phyloP scores from a whole-genome alignment of 2,329 filamentous ascomycete genomes.

The Ceratocystis huliohia region DNA sequence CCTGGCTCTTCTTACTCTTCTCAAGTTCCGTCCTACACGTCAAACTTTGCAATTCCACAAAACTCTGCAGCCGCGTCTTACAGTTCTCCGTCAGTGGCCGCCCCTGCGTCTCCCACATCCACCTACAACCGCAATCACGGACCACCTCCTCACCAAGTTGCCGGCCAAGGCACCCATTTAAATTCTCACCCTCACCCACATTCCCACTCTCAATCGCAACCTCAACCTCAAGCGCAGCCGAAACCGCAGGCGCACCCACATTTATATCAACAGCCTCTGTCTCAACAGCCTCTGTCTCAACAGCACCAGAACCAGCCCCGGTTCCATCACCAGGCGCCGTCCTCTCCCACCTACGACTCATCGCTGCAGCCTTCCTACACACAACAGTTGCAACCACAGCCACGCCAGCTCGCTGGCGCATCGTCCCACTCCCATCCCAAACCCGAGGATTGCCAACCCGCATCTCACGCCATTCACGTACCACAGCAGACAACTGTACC shows the following conservation, averaged over 20 bases:
- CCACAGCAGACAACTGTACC: background rate
- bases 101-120: slow-evolving; percentile 10
- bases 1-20: background rate
- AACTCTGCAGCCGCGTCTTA: slow-evolving; percentile 16
- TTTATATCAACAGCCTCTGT: slow-evolving; percentile 14
- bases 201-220: slow-evolving; percentile 15
- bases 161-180: background rate
- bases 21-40: slow-evolving; percentile 1
- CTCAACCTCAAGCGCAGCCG: slow-evolving; percentile 23
- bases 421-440: slow-evolving; percentile 13
- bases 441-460: background rate
- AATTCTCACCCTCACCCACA: background rate
- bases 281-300: background rate
- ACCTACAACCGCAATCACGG: background rate
- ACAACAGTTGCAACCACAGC: slow-evolving; percentile 21
- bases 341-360: slow-evolving; percentile 19
- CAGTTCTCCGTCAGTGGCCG: slow-evolving; percentile 15
- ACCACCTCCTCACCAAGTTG: slow-evolving; percentile 1
- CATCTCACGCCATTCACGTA: background rate
- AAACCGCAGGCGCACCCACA: slow-evolving; percentile 20
- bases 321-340: background rate
- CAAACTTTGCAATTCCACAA: slow-evolving; percentile 16
- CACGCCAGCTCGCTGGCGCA: slow-evolving; percentile 18
- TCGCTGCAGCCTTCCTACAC: slow-evolving; percentile 22
- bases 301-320: background rate